Conservation (phyloP, 2,329 filamentous ascomycete genomes). For the Fusarium keratoplasticum region DNA sequence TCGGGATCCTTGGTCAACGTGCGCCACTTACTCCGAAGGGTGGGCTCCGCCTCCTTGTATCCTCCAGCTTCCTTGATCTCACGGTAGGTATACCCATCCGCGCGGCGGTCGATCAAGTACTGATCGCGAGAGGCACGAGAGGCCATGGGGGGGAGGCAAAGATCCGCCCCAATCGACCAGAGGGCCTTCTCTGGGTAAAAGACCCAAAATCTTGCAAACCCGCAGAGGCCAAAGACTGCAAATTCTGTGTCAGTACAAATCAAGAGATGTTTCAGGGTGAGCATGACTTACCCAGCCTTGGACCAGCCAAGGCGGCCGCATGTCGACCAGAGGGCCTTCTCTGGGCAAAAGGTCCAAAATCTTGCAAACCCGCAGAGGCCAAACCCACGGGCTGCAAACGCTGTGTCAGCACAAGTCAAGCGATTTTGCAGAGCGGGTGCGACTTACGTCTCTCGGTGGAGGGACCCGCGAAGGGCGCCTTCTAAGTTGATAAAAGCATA, state of each 20-base stretch:
- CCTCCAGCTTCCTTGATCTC: too few relatives aligned
- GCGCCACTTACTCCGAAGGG: neutral
- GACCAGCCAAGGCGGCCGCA: neutral
- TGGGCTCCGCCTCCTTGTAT: neutral
- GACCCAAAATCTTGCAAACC: neutral
- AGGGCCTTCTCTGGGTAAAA: neutral
- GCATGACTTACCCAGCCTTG: neutral
- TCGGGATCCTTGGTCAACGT: neutral
- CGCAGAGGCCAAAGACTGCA: too few relatives aligned
- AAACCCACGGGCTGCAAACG: neutral
- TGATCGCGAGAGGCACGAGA: too few relatives aligned
- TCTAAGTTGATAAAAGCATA: too few relatives aligned
- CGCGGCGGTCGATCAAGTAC: too few relatives aligned
- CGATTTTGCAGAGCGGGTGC: too few relatives aligned
- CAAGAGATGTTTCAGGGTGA: neutral
- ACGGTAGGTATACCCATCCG: too few relatives aligned
- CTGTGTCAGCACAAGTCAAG: neutral
- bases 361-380: neutral
- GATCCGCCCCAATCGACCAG: neutral
- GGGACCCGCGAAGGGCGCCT: too few relatives aligned
- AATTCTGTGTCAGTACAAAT: neutral
- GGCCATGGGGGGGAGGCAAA: too few relatives aligned
- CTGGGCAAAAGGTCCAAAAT: neutral
- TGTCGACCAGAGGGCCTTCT: neutral
- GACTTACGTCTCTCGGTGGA: too few relatives aligned